phyloP scores from a whole-genome alignment of 768 basidiomycete species.

The Collybiopsis luxurians region DNA sequence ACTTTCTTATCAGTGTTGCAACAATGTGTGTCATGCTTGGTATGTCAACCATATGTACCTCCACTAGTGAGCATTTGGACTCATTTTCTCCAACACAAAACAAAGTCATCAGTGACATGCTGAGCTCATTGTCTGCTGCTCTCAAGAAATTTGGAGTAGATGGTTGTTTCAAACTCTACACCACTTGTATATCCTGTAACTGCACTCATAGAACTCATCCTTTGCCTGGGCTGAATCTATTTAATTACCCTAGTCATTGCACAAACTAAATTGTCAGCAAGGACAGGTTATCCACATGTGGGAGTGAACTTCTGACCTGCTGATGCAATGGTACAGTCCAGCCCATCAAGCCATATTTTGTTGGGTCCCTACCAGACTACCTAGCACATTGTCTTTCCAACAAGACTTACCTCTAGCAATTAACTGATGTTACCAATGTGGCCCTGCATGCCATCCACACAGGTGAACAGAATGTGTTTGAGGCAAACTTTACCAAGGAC shows the following conservation, averaged over 20 bases:
- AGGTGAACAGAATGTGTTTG: constrained; percentile 15
- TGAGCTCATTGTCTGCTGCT: not conserved
- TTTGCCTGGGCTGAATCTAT: not conserved
- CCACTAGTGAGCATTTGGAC: not conserved
- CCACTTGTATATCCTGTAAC: not conserved
- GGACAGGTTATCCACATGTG: not conserved
- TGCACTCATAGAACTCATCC: not conserved
- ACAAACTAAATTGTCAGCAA: constrained; percentile 1
- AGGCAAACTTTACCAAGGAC: constrained; percentile 23
- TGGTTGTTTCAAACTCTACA: not conserved
- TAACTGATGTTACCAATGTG: constrained; percentile 13
- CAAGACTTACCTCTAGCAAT: constrained; percentile 11
- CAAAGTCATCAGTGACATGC: not conserved
- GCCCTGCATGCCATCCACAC: not conserved
- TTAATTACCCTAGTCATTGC: constrained; percentile 9
- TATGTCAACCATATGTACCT: constrained; percentile 8
- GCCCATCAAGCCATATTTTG: constrained; percentile 16
- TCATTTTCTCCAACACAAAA: not conserved
- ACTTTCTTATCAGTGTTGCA: constrained; percentile 13
- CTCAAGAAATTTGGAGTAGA: not conserved
- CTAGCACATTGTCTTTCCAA: constrained; percentile 16
- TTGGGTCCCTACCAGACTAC: constrained; percentile 20
- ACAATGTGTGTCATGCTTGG: constrained; percentile 5
- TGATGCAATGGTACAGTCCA: not conserved
- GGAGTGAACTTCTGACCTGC: not conserved